Conservation (phyloP, 2,329 filamentous ascomycete species). For the Diplodia corticola region DNA sequence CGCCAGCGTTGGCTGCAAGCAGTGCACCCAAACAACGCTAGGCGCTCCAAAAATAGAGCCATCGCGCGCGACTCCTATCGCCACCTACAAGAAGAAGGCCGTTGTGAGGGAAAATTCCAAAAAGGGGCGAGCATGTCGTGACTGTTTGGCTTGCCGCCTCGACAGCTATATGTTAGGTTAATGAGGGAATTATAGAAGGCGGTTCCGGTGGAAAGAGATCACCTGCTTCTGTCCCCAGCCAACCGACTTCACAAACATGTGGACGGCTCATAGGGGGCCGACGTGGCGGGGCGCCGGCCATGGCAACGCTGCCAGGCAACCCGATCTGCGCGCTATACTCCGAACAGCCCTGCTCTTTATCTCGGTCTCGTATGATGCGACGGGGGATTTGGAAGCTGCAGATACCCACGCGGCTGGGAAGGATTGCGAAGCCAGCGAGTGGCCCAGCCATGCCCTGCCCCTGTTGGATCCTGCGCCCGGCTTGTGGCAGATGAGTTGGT, state of each 20-base stretch:
- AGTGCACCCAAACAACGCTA: background rate
- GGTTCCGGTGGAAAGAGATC: background rate
- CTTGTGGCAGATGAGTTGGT: background rate
- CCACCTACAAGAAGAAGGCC: background rate
- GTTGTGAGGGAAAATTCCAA: slow-evolving; percentile 9
- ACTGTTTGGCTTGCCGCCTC: slow-evolving; percentile 8
- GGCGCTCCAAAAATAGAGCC: background rate
- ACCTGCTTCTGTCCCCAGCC: slow-evolving; percentile 2
- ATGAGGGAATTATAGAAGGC: slow-evolving; percentile 12
- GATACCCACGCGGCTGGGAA: slow-evolving; percentile 9
- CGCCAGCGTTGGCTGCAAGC: background rate
- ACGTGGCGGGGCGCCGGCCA: background rate
- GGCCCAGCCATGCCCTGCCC: background rate
- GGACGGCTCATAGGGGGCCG: background rate
- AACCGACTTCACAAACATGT: slow-evolving; percentile 1
- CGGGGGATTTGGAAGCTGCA: slow-evolving; percentile 5
- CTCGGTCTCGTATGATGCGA: background rate
- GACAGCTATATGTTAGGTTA: slow-evolving; percentile 3
- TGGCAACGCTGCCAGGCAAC: slow-evolving; percentile 3
- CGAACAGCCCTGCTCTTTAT: background rate
- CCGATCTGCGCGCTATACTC: background rate
- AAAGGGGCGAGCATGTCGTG: slow-evolving; percentile 3
- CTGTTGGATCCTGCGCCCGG: background rate
- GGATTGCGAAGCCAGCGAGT: background rate
- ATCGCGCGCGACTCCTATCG: background rate